Conservation (phyloP, 108 stramenopile genomes). For the Discostella stelligeroides region DNA sequence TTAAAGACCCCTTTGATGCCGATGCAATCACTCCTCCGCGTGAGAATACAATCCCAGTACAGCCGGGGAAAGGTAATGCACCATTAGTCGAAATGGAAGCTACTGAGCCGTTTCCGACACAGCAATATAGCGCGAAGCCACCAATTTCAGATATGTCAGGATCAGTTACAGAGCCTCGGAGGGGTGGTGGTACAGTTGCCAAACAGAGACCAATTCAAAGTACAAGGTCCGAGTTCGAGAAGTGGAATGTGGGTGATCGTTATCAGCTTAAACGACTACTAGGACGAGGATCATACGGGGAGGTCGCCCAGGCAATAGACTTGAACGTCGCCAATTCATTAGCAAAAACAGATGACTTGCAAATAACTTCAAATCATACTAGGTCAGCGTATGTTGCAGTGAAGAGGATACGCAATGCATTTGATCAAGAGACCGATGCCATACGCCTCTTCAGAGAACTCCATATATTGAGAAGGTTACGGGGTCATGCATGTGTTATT, state of each 20-base stretch:
- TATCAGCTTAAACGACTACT: constrained; percentile 87
- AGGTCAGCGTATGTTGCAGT: constrained; percentile 87
- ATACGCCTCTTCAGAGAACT: constrained; percentile 91
- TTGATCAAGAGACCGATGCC: constrained; percentile 94
- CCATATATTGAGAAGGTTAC: constrained; percentile 88
- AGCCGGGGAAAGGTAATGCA: no score
- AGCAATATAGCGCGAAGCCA: constrained; percentile 7
- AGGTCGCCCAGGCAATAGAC: constrained; percentile 96
- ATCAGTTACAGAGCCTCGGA: constrained; percentile 26
- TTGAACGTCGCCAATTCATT: constrained; percentile 28
- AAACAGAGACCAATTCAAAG: constrained; percentile 15
- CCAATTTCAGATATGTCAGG: constrained; percentile 28
- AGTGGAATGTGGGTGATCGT: constrained; percentile 92
- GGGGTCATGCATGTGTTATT: constrained; percentile 91
- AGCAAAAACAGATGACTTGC: constrained; percentile 6
- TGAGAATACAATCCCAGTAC: constrained; percentile 15
- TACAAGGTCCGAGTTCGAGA: constrained; percentile 62
- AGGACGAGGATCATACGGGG: constrained; percentile 95
- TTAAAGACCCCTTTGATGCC: constrained; percentile 1
- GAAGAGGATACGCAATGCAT: constrained; percentile 91
- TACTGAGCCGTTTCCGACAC: constrained; percentile 22
- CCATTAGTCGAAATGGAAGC: no score
- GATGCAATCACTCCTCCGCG: constrained; percentile 8
- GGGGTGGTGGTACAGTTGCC: constrained; percentile 6
- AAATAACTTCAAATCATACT: constrained; percentile 14